Evolutionary conservation across 306 rosid genomes (phyloP).

Genomic region (Sindora glabra): DNA sequence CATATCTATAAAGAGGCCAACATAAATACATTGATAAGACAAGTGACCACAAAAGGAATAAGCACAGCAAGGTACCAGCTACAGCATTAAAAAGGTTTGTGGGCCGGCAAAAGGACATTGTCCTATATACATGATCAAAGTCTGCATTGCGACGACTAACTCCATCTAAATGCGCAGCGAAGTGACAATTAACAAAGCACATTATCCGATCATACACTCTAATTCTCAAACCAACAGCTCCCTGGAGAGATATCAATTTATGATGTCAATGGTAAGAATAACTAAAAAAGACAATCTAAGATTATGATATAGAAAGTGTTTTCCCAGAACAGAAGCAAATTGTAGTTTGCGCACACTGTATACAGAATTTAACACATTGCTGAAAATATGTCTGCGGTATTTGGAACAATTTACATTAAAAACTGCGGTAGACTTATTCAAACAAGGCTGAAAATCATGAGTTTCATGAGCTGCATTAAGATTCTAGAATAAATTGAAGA

Average conservation of each 20-base stretch:
- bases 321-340: conserved; percentile 1
- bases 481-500: no score
- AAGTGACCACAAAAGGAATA: conserved; percentile 39
- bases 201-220: conserved; percentile 71
- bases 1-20: conserved; percentile 60
- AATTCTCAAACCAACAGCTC: conserved; percentile 96
- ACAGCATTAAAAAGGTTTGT: conserved; percentile 47
- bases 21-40: conserved; percentile 45
- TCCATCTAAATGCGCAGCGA: conserved; percentile 96
- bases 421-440: no score
- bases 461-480: background rate
- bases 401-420: background rate
- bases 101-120: conserved; percentile 72
- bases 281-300: background rate
- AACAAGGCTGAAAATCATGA: background rate
- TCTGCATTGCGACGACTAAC: conserved; percentile 92
- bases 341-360: background rate
- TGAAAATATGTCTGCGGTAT: background rate
- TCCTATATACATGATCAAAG: conserved; percentile 83
- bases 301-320: background rate
- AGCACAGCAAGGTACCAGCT: conserved; percentile 57
- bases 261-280: conserved; percentile 24
- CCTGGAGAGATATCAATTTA: conserved; percentile 57
- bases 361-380: background rate
- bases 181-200: conserved; percentile 97